Evolutionary conservation across 257 asterid genomes (phyloP).

Genomic region (Solanum chilense): DNA sequence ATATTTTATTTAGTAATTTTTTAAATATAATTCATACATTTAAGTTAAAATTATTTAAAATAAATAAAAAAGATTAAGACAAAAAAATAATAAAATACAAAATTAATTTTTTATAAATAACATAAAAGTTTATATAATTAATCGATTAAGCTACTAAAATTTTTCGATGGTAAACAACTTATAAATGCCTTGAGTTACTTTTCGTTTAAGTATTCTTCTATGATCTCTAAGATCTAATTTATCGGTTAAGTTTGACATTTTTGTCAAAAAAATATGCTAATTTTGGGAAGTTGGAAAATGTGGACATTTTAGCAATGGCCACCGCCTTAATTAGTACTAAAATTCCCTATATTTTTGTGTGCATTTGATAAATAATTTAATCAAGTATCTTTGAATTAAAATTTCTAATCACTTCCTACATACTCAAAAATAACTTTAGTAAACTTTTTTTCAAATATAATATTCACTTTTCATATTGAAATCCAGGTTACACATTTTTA

Average conservation of each 20-base stretch:
- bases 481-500: not conserved
- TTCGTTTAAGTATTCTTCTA: not conserved
- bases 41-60: no score
- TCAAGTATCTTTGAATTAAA: not conserved
- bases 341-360: not conserved
- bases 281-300: not conserved
- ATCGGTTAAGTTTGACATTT: not conserved
- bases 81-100: accelerated
- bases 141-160: not conserved
- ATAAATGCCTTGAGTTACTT: not conserved
- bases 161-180: accelerated
- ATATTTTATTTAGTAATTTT: no score
- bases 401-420: not conserved
- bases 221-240: not conserved
- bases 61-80: no score
- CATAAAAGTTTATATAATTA: no score
- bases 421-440: not conserved
- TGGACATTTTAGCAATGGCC: not conserved
- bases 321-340: not conserved
- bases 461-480: not conserved
- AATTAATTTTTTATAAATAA: accelerated
- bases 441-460: not conserved
- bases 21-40: no score
- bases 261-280: not conserved
- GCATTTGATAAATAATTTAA: not conserved